Base-by-base conservation (phyloP, 495 filamentous ascomycete species). In the Xylaria intraflava region DNA sequence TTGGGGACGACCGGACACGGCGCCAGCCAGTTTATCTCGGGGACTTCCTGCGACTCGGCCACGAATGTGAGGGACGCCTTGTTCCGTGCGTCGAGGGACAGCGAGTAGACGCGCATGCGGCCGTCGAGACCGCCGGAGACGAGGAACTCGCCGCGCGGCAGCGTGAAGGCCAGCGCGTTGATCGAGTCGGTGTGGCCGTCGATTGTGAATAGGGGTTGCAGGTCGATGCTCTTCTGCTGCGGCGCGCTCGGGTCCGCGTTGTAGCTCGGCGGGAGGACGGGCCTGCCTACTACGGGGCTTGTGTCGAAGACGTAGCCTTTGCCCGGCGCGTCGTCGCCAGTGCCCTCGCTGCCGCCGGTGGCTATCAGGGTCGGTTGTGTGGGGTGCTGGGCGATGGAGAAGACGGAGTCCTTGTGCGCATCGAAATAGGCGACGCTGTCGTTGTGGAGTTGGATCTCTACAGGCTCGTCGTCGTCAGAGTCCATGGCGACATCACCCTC, bases 361-460 rank as follows among this genome's bases (percentile, higher is more conserved):
- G 92, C 84, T 53, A 96, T 76, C 41, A 95, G 83, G 16, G 82
- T 73, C 24, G 87, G 83, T 60, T 86, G 76, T 11, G 83, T 71
- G 2, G 94, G 94, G 65, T 99, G 94, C 60, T 93, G 88, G 27
- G 90, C 89, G 62, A 99, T 88, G 65, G 86, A 85, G 74, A 95
- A 97, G 49, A 99, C 85, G 42, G 83, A 87, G 75, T 96, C 89
- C 43, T 78, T 84, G 75, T 95, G 90, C 1, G 65, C 64, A 71
- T 96, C 93, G 69, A 96, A 96, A 72, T 95, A 89, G 47, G 90
- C 94, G 54, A 82, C 73, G 53, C 87, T 91, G 76, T 97, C 90
- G 72, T 97, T 97, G 53, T 90, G 78, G 14, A 97, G 75, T 29
- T 75, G 72, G 46, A 96, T 82, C 63, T 90, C 88, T 65, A 90